Evolutionary conservation across 768 basidiomycete genomes (phyloP).

Genomic region (Candolleomyces aberdarensis): DNA sequence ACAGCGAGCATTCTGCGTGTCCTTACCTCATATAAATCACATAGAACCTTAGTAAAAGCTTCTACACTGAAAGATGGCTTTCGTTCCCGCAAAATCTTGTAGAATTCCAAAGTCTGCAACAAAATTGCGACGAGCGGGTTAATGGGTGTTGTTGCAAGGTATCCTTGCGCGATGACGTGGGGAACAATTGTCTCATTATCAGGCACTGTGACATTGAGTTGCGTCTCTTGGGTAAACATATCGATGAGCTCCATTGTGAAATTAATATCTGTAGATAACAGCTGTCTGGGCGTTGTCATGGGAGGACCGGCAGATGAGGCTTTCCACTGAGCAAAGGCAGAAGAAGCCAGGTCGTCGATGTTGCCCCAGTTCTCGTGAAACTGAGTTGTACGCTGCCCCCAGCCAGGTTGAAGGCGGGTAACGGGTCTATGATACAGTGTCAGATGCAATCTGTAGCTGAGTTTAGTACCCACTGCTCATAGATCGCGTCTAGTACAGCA

Average conservation of each 20-base stretch:
- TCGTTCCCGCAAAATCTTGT: background rate
- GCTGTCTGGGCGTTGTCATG: too few species aligned
- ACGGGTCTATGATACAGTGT: too few species aligned
- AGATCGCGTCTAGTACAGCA: background rate
- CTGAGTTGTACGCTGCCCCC: background rate
- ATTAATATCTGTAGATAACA: background rate
- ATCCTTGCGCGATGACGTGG: background rate
- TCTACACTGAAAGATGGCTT: too few species aligned
- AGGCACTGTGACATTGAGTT: background rate
- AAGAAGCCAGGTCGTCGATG: too few species aligned
- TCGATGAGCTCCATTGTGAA: background rate
- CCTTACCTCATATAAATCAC: slow-evolving; percentile 22
- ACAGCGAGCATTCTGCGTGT: too few species aligned
- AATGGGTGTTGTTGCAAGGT: background rate
- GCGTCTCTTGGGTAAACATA: background rate
- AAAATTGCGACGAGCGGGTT: background rate
- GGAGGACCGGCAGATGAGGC: too few species aligned
- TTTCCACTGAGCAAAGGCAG: too few species aligned
- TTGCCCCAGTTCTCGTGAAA: too few species aligned
- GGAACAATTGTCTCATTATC: background rate
- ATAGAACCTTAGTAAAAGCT: slow-evolving; percentile 25
- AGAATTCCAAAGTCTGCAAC: background rate
- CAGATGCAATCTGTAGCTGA: too few species aligned
- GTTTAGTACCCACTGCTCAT: background rate
- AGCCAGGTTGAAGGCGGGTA: background rate